A percentile compares a stretch with the other conserved stretches of the same genome.
Conservation (phyloP, 2,329 filamentous ascomycete species). For the Penicillium sp. region DNA sequence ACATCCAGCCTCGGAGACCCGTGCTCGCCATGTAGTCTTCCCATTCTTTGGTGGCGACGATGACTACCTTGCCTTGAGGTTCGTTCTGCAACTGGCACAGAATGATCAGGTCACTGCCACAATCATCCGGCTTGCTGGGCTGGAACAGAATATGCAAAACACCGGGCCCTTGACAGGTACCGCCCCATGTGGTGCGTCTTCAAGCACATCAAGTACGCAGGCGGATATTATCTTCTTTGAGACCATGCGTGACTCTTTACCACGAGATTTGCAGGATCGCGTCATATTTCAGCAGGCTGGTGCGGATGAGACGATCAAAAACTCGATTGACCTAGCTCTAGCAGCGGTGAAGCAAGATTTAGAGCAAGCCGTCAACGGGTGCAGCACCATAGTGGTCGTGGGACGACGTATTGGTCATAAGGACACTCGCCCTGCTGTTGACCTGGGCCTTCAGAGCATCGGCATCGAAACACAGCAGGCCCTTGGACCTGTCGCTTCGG, state of each 20-base stretch:
- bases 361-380: constrained; percentile 56
- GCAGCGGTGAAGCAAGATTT: constrained; percentile 54
- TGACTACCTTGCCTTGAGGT: constrained; percentile 69
- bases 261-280: constrained; percentile 45
- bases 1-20: constrained; percentile 53
- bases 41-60: constrained; percentile 82
- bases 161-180: constrained; percentile 4
- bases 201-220: constrained; percentile 17
- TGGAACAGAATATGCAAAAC: background rate
- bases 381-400: constrained; percentile 65
- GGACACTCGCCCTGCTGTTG: constrained; percentile 6
- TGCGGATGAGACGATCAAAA: constrained; percentile 40
- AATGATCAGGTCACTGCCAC: constrained; percentile 74
- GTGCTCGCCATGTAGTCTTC: constrained; percentile 76
- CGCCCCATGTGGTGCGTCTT: background rate
- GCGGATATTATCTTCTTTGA: constrained; percentile 52
- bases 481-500: constrained; percentile 32
- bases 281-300: constrained; percentile 49
- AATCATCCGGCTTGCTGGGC: constrained; percentile 55
- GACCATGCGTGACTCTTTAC: constrained; percentile 51
- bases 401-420: constrained; percentile 44
- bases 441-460: constrained; percentile 32
- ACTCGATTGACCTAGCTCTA: constrained; percentile 40
- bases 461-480: constrained; percentile 26
- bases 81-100: constrained; percentile 77